These are phyloP conservation scores for Solanum tarapatanum DNA, from an alignment of 257 asterid species.

Conservation along the genomic window DNA sequence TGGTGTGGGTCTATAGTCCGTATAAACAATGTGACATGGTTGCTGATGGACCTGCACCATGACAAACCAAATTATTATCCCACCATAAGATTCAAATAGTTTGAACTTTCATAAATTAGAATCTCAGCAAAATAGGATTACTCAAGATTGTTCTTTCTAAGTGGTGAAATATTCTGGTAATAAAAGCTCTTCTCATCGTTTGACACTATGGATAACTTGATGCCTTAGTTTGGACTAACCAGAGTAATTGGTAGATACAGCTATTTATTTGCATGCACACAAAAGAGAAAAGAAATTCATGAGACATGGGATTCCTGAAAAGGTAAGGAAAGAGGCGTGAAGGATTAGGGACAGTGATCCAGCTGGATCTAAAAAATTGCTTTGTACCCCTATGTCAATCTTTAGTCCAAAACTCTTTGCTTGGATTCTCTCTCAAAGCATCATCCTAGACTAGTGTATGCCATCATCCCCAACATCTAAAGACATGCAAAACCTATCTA, in stretches of 20 bases:
- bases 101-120: not conserved
- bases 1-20: slow-evolving; percentile 96
- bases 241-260: not conserved
- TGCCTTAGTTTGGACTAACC: not conserved
- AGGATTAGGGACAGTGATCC: not conserved
- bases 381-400: not conserved
- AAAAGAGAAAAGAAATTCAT: not conserved
- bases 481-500: not conserved
- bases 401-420: not conserved
- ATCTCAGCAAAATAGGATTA: not conserved
- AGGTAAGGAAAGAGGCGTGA: not conserved
- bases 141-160: not conserved
- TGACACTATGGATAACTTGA: not conserved
- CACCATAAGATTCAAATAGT: not conserved
- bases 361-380: not conserved
- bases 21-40: slow-evolving; percentile 95
- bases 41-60: slow-evolving; percentile 83
- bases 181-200: not conserved
- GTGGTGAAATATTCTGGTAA: not conserved
- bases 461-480: not conserved
- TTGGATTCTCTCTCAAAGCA: not conserved
- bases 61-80: slow-evolving; percentile 13
- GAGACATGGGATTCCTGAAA: not conserved
- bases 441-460: not conserved
- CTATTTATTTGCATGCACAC: not conserved